Base-by-base conservation (phyloP, 106 monocot genomes). In the Apostasia shenzhenica region DNA sequence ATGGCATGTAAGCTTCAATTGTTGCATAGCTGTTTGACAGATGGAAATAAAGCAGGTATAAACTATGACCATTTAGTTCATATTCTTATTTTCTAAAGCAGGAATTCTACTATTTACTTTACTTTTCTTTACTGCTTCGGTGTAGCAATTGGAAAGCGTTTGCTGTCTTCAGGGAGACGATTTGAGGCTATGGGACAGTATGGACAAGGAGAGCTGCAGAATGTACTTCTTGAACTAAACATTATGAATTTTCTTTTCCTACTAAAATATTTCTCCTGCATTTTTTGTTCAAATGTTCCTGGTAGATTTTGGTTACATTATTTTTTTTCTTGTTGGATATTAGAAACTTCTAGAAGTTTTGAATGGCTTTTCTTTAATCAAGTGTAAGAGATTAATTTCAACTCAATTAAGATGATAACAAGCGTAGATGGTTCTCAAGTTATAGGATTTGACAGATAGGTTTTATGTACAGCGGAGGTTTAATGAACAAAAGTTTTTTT, bases 101-200 rank as follows among this genome's bases (percentile, higher is more conserved):
- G 43, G 6, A 5, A 5, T 5, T 50, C 8, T 50, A 50, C 50
- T 62, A 6, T 10, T 38, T 59, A 40, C 39, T 59, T 13, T 45
- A 1, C 13, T 45, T 62, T 44, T 45, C 2, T 62, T 62, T 5
- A 13, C 5, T 62, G 7, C 4, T 58, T 74, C 61, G 39, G 42
- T 76, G 62, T 75, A 89, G 88, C 88, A 74, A 74, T 89, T 70
- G 88, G 88, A 60, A 82, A 73, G 66, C 88, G 88, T 47, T 54
- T 89, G 69, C 49, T 85, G 60, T 81, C 79, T 11, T 82, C 85
- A 14, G 88, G 88, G 40, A 69, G 88, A 61, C 76, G 88, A 77
- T 89, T 89, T 72, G 59, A 79, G 68, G 61, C 85, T 3, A 89
- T 85, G 88, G 88, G 88, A 43, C 77, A 77, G 50, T 89, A 82